Evolutionary conservation across 306 rosid genomes (phyloP).

Genomic region (Elaeagnus macrophylla): DNA sequence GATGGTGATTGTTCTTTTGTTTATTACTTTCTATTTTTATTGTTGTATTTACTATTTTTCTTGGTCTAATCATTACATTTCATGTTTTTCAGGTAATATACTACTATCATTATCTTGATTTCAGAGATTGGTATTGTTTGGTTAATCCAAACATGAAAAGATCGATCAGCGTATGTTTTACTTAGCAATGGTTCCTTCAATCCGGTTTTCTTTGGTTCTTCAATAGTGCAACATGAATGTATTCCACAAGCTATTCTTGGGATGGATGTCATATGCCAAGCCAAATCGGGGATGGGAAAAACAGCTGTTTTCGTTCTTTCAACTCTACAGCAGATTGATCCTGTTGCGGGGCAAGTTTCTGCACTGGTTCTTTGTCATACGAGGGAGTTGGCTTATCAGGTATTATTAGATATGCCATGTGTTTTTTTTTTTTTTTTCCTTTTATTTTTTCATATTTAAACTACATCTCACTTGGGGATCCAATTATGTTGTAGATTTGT

Average conservation of each 20-base stretch:
- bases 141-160: slow-evolving; percentile 53
- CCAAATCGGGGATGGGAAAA: slow-evolving; percentile 99
- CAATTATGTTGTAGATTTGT: slow-evolving; percentile 50
- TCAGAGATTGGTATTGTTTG: slow-evolving; percentile 61
- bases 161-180: slow-evolving; percentile 56
- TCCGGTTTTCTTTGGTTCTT: slow-evolving; percentile 68
- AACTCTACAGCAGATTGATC: slow-evolving; percentile 91
- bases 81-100: slow-evolving; percentile 65
- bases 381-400: slow-evolving; percentile 96
- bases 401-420: slow-evolving; percentile 2
- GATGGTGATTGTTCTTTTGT: not conserved
- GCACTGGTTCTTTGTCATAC: slow-evolving; percentile 93
- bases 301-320: slow-evolving; percentile 98
- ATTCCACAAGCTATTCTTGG: slow-evolving; percentile 99
- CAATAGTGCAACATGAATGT: slow-evolving; percentile 99
- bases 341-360: slow-evolving; percentile 92
- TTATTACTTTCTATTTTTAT: not conserved
- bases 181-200: slow-evolving; percentile 67
- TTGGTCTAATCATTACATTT: slow-evolving; percentile 3
- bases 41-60: not conserved
- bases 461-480: slow-evolving; percentile 5
- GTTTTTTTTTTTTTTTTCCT: slow-evolving; percentile 1
- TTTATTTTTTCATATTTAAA: not conserved
- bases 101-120: slow-evolving; percentile 50
- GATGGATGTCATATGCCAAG: slow-evolving; percentile 98